Evolutionary conservation across 2,329 filamentous ascomycete genomes (phyloP).

Genomic region (Bipolaris gigantea): DNA sequence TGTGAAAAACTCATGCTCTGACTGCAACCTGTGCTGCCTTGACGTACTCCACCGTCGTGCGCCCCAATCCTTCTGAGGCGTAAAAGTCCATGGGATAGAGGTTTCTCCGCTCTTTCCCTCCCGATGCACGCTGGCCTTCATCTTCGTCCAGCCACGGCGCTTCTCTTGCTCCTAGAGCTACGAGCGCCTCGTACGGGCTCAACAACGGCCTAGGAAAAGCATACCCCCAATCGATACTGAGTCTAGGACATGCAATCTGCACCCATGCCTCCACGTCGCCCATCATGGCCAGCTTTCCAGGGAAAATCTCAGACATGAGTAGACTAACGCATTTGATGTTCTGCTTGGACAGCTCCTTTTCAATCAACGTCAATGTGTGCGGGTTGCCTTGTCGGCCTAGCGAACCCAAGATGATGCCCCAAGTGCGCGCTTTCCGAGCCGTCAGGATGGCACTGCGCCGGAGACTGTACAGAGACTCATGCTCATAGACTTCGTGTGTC

Average conservation of each 20-base stretch:
- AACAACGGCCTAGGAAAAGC: slow-evolving; percentile 86
- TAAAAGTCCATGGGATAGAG: slow-evolving; percentile 99
- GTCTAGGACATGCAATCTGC: slow-evolving; percentile 91
- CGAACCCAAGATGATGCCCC: slow-evolving; percentile 92
- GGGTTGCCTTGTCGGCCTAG: slow-evolving; percentile 94
- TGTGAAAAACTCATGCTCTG: not conserved
- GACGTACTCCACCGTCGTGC: slow-evolving; percentile 59
- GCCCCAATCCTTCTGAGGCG: slow-evolving; percentile 83
- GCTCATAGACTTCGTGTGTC: slow-evolving; percentile 88
- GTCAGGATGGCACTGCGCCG: slow-evolving; percentile 74
- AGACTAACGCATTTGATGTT: slow-evolving; percentile 84
- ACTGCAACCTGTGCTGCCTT: slow-evolving; percentile 24
- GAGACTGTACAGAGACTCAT: slow-evolving; percentile 84
- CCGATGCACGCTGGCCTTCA: slow-evolving; percentile 22
- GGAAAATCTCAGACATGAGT: slow-evolving; percentile 92
- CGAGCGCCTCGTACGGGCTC: slow-evolving; percentile 92
- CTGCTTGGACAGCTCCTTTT: slow-evolving; percentile 69
- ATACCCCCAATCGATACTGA: slow-evolving; percentile 99
- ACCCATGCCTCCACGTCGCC: slow-evolving; percentile 95
- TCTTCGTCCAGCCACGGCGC: slow-evolving; percentile 65
- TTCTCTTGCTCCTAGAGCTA: slow-evolving; percentile 78
- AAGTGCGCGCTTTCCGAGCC: slow-evolving; percentile 78
- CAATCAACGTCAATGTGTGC: slow-evolving; percentile 85
- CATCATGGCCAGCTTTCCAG: slow-evolving; percentile 93
- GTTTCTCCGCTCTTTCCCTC: slow-evolving; percentile 54